phyloP scores from a whole-genome alignment of 306 rosid species.

The Pterocarpus macrocarpus region DNA sequence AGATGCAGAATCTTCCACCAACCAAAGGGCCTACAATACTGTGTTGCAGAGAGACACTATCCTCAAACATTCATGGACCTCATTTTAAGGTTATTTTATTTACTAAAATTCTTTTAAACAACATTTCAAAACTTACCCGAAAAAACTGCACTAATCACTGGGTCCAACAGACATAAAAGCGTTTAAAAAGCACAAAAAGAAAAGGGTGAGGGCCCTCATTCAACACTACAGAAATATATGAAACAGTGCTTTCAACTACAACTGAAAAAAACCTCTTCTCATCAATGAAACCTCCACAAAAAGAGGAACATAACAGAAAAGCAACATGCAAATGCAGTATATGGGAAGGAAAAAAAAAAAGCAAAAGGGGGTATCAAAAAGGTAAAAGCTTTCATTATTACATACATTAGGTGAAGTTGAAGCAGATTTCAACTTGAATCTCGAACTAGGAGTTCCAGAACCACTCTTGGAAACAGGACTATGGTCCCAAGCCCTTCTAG shows the following conservation, averaged over 20 bases:
- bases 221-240: conserved; percentile 11
- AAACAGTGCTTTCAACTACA: neutral
- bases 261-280: neutral
- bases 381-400: neutral
- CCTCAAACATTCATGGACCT: conserved; percentile 19
- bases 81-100: neutral
- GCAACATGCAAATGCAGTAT: neutral
- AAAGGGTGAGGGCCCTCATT: conserved; percentile 48
- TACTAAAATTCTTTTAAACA: neutral
- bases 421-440: conserved; percentile 46
- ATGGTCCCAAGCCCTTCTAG: conserved; percentile 69
- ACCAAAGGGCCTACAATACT: conserved; percentile 27
- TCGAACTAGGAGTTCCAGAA: conserved; percentile 31
- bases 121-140: neutral
- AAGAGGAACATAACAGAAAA: neutral
- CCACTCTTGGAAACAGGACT: conserved; percentile 14
- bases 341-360: neutral
- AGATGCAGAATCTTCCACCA: conserved; percentile 30
- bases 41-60: neutral
- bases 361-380: neutral
- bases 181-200: conserved; percentile 3
- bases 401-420: conserved; percentile 49
- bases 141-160: neutral
- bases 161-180: conserved; percentile 44
- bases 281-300: neutral